phyloP scores from a whole-genome alignment of 2,329 filamentous ascomycete species.

The Colletotrichum tabaci region DNA sequence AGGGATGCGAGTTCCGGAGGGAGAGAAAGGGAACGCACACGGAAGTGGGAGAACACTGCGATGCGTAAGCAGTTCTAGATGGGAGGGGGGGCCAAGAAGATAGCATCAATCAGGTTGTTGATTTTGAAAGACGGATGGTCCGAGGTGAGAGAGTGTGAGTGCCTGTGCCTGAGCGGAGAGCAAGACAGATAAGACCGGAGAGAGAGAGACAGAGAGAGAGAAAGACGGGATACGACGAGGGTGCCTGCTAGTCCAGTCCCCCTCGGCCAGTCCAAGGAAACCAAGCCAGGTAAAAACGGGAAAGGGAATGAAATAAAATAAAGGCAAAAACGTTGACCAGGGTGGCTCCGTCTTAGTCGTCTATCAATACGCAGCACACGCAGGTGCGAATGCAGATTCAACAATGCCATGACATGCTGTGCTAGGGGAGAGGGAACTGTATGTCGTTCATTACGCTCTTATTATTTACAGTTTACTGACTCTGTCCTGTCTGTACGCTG shows the following conservation, averaged over 20 bases:
- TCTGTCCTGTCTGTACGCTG: background rate
- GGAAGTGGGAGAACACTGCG: slow-evolving; percentile 11
- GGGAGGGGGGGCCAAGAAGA: slow-evolving; percentile 5
- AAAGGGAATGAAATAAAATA: slow-evolving; percentile 29
- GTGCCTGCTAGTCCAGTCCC: slow-evolving; percentile 15
- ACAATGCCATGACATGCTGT: background rate
- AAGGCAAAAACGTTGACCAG: slow-evolving; percentile 35
- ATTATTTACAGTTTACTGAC: background rate
- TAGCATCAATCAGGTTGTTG: background rate
- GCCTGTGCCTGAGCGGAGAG: slow-evolving; percentile 7
- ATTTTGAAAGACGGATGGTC: background rate
- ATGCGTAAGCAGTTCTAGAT: slow-evolving; percentile 14
- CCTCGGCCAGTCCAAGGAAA: slow-evolving; percentile 16
- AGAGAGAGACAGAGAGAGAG: slow-evolving; percentile 9
- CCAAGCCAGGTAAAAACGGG: slow-evolving; percentile 36
- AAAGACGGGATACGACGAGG: slow-evolving; percentile 14
- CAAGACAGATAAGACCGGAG: background rate
- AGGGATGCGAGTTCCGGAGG: slow-evolving; percentile 33
- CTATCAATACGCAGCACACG: slow-evolving; percentile 29
- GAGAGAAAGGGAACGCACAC: slow-evolving; percentile 20
- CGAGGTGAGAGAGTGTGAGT: background rate
- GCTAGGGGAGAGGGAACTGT: background rate
- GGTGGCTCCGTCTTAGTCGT: slow-evolving; percentile 35
- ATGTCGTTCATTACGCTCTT: background rate
- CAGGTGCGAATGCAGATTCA: slow-evolving; percentile 11